A percentile compares a stretch with the other conserved stretches of the same genome.
Evolutionary conservation across 352 stramenopile species (phyloP).

Genomic region (Globisporangium barbulae): DNA sequence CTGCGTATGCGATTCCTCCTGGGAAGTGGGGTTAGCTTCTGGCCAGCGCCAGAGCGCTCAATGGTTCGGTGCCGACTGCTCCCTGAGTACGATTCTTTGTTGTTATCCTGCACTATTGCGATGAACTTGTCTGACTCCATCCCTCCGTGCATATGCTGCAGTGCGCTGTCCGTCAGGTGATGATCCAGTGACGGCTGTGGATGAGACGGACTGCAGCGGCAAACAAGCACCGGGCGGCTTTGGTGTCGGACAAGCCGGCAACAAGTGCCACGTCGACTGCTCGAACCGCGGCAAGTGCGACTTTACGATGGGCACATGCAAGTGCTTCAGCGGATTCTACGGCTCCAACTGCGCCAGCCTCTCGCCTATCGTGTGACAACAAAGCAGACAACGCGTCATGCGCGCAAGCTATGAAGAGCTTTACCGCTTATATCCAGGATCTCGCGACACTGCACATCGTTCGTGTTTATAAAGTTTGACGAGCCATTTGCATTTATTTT

Average conservation of each 20-base stretch:
- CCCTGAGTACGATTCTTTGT: constrained; percentile 36
- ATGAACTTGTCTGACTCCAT: background rate
- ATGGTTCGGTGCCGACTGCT: constrained; percentile 90
- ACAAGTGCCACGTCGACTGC: constrained; percentile 76
- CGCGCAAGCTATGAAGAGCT: background rate
- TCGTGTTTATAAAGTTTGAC: background rate
- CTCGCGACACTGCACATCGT: background rate
- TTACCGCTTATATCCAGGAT: background rate
- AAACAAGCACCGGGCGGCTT: constrained; percentile 35
- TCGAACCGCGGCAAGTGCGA: constrained; percentile 77
- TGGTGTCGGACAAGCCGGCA: constrained; percentile 36
- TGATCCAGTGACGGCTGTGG: constrained; percentile 70
- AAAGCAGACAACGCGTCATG: background rate
- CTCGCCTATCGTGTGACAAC: constrained; percentile 36
- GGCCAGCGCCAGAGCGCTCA: constrained; percentile 79
- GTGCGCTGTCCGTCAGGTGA: constrained; percentile 85
- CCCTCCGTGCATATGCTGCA: constrained; percentile 12
- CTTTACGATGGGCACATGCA: constrained; percentile 57
- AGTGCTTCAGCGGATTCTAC: constrained; percentile 74
- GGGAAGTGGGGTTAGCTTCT: constrained; percentile 59
- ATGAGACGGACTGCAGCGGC: constrained; percentile 86
- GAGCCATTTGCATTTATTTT: constrained; percentile 2
- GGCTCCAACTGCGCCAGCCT: constrained; percentile 76
- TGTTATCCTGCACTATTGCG: background rate
- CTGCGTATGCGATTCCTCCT: constrained; percentile 80